Percentiles rank a stretch among this genome's conserved stretches.
phyloP scores from a whole-genome alignment of 2,329 filamentous ascomycete species.

The Colletotrichum caudatum region DNA sequence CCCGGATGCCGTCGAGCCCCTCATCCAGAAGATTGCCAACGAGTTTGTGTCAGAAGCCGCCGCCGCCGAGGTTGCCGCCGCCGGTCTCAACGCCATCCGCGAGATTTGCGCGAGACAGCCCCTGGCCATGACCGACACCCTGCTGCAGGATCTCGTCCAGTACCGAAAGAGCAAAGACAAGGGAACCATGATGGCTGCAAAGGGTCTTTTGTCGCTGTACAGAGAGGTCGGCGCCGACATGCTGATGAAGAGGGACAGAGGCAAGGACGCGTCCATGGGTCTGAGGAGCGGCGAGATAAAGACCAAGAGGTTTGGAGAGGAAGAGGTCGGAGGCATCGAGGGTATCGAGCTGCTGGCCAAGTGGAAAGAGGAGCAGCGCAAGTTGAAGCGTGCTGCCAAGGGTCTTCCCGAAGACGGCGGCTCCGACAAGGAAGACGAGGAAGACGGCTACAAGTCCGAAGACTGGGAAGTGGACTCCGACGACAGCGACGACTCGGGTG shows the following conservation, averaged over 20 bases:
- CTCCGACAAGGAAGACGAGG: constrained; percentile 71
- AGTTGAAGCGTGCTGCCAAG: constrained; percentile 76
- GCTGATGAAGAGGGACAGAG: constrained; percentile 88
- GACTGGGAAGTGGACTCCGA: constrained; percentile 73
- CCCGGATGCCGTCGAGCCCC: constrained; percentile 89
- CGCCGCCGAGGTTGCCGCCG: constrained; percentile 89
- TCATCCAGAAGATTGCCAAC: constrained; percentile 95
- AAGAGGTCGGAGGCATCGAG: constrained; percentile 84
- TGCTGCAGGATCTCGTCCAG: constrained; percentile 95
- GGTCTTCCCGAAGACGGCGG: constrained; percentile 74
- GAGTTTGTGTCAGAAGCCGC: constrained; percentile 97
- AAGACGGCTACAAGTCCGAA: constrained; percentile 66
- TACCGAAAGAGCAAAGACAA: constrained; percentile 99
- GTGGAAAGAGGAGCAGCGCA: constrained; percentile 92
- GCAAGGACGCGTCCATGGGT: constrained; percentile 89
- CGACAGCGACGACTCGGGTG: constrained; percentile 78
- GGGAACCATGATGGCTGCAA: constrained; percentile 98
- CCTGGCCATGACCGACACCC: constrained; percentile 93
- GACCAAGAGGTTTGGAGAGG: constrained; percentile 85
- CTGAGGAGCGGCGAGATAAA: constrained; percentile 81
- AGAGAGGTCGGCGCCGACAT: constrained; percentile 91
- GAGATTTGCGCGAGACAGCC: constrained; percentile 95
- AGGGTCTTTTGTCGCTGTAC: constrained; percentile 90
- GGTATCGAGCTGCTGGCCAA: constrained; percentile 90
- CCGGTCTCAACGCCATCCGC: constrained; percentile 92